phyloP scores from a whole-genome alignment of 352 stramenopile species.

The Peronospora farinosa region DNA sequence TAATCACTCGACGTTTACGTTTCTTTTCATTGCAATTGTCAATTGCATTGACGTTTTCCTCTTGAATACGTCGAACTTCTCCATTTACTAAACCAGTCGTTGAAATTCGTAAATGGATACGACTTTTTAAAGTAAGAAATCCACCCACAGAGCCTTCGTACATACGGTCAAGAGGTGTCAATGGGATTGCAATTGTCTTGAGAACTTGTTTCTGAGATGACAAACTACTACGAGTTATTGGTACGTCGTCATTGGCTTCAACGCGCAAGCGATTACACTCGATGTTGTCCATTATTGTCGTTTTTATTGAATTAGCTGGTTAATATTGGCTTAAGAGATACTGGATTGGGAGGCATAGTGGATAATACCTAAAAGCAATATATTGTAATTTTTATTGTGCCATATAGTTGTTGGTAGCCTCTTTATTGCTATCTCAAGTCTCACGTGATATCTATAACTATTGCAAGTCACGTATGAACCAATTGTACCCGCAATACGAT shows the following conservation, averaged over 20 bases:
- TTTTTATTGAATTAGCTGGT: no score
- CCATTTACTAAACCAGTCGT: slow-evolving; percentile 34
- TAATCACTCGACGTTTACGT: slow-evolving; percentile 19
- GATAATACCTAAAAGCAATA: no score
- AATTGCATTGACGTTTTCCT: not conserved
- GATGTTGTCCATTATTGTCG: no score
- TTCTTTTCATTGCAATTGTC: slow-evolving; percentile 16
- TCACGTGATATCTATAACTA: slow-evolving; percentile 2
- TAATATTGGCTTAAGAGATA: no score
- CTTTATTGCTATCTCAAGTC: slow-evolving; percentile 11
- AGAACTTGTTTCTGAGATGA: no score
- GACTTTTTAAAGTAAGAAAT: slow-evolving; percentile 30
- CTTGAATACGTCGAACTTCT: slow-evolving; percentile 28
- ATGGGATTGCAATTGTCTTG: not conserved
- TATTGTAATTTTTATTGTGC: no score
- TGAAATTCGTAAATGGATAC: slow-evolving; percentile 39
- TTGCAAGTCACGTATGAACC: slow-evolving; percentile 26
- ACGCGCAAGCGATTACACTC: no score
- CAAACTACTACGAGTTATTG: no score
- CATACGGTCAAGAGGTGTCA: slow-evolving; percentile 27
- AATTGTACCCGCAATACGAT: slow-evolving; percentile 41
- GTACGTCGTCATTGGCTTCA: no score
- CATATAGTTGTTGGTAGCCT: not conserved
- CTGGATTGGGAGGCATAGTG: no score
- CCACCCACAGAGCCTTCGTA: slow-evolving; percentile 48